phyloP scores from a whole-genome alignment of 169 alveolate genomes.

The Cyclospora cayetanensis region DNA sequence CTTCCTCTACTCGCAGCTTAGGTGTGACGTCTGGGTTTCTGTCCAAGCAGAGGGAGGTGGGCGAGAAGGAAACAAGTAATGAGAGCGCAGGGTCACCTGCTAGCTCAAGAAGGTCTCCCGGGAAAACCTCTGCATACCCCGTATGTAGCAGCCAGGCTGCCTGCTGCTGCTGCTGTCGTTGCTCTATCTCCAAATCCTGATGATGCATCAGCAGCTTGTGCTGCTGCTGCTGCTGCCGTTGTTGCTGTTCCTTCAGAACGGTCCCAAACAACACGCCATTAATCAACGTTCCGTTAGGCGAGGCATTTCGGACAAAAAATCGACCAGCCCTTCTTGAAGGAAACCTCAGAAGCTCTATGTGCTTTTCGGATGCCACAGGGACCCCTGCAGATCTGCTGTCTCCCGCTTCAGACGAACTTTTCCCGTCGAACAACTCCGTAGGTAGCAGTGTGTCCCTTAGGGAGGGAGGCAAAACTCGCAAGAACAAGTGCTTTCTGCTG shows the following conservation, averaged over 20 bases:
- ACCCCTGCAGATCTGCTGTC: too few species aligned
- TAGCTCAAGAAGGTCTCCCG: not conserved
- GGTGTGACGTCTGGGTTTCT: not conserved
- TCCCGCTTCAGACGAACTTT: too few species aligned
- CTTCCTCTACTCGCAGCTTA: too few species aligned
- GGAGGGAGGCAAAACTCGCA: not conserved
- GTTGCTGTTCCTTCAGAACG: not conserved
- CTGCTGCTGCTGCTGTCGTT: constrained; percentile 43
- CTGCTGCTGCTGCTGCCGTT: not conserved
- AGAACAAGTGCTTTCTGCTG: not conserved
- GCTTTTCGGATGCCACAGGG: not conserved
- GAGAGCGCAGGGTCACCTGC: constrained; percentile 10
- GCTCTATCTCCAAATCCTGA: too few species aligned
- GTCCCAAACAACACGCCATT: not conserved
- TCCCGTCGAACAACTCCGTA: not conserved
- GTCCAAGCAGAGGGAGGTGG: not conserved
- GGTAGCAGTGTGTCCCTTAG: not conserved
- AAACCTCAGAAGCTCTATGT: not conserved
- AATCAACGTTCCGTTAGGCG: not conserved
- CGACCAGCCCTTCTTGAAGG: not conserved
- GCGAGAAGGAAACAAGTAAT: not conserved
- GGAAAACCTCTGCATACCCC: not conserved
- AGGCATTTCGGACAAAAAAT: not conserved
- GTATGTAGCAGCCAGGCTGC: constrained; percentile 28
- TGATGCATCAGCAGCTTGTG: not conserved